A percentile compares a stretch with the other conserved stretches of the same genome.
These are phyloP conservation scores for Oryza nivara DNA, from an alignment of 176 grass and related monocot genomes.

Conservation along the genomic window DNA sequence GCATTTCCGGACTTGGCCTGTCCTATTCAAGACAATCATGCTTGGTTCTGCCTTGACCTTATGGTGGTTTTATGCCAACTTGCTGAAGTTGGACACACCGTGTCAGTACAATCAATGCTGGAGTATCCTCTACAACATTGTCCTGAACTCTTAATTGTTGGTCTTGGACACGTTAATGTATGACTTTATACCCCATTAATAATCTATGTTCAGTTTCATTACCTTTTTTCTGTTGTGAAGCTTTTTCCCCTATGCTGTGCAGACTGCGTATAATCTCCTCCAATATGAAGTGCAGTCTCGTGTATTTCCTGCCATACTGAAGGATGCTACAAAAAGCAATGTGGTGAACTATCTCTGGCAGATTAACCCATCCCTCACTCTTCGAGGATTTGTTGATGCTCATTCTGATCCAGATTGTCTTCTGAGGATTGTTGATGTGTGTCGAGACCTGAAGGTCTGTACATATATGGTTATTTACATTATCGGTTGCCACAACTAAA, in stretches of 20 bases:
- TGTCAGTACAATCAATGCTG: constrained; percentile 56
- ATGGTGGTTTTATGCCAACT: constrained; percentile 78
- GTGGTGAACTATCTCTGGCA: constrained; percentile 66
- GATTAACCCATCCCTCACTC: constrained; percentile 62
- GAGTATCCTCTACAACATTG: constrained; percentile 60
- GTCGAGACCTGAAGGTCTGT: constrained; percentile 77
- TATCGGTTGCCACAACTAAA: background rate
- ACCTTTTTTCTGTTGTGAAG: constrained; percentile 32
- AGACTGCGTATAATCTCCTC: constrained; percentile 87
- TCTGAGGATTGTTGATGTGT: constrained; percentile 63
- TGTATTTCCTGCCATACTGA: constrained; percentile 68
- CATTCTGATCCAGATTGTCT: constrained; percentile 62
- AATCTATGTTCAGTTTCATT: constrained; percentile 26
- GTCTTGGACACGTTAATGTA: constrained; percentile 67
- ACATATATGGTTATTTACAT: background rate
- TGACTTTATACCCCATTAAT: constrained; percentile 16
- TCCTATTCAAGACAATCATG: constrained; percentile 74
- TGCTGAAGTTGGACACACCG: constrained; percentile 70
- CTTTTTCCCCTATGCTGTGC: constrained; percentile 36
- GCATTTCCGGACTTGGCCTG: constrained; percentile 59
- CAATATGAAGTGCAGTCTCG: constrained; percentile 67
- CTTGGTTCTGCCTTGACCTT: constrained; percentile 84
- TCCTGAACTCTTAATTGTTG: constrained; percentile 64
- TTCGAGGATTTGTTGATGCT: constrained; percentile 72
- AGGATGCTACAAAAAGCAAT: constrained; percentile 55